Evolutionary conservation across 257 asterid genomes (phyloP), one percentile per base, ranked within the genome.

Genomic region (Hygrophila difformis): DNA sequence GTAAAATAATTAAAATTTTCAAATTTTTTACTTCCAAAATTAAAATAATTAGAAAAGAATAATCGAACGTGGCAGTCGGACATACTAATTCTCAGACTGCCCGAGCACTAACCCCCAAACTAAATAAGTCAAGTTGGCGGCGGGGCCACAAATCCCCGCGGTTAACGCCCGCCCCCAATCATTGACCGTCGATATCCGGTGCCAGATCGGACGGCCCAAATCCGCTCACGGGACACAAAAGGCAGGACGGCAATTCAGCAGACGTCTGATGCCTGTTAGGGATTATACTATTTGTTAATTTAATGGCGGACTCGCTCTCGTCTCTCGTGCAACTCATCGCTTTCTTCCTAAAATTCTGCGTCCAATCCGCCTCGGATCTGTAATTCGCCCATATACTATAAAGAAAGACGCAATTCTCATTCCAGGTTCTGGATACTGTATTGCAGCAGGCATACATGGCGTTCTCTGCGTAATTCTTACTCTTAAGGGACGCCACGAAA

Each of bases 281-380:
- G 57, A 40, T 51, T 65, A 42, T 62, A 62, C 14, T 23, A 10
- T 29, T 9, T 33, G 44, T 26, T 48, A 55, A 51, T 62, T 51
- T 39, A 14, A 23, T 26, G 31, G 31, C 8, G 31, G 7, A 3
- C 7, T 26, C 7, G 7, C 4, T 26, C 31, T 26, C 31, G 7
- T 8, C 8, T 8, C 31, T 26, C 31, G 11, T 47, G 21, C 12
- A 52, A 45, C 33, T 54, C 17, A 8, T 37, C 13, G 46, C n/a
- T 33, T 26, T 12, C 18, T 19, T 19, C 54, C 37, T 13, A 17
- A 33, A 46, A 18, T 9, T 2, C 8, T 12, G 45, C 47, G 17
- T 49, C 58, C 51, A 55, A 22, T 62, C 49, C 1, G 41, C 55
- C 56, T 55, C 74, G 65, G 69, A 61, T 68, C 75, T 45, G 44